These are phyloP conservation scores for Lepiota subincarnata DNA, from an alignment of 768 basidiomycete species.

Conservation along the genomic window DNA sequence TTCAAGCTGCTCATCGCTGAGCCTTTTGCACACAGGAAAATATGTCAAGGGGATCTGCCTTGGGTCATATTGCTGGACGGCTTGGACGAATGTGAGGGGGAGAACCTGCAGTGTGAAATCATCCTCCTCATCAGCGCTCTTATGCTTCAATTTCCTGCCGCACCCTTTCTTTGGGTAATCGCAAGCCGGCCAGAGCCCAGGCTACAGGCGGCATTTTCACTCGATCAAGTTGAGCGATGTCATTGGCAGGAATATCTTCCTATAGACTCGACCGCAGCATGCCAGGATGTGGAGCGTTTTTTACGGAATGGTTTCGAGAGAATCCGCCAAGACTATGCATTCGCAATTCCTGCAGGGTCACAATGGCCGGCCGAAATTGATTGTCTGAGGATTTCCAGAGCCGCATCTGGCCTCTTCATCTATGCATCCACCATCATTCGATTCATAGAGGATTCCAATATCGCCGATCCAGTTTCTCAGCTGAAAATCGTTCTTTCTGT, in stretches of 20 bases:
- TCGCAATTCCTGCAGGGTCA: background rate
- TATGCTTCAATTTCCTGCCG: background rate
- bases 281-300: conserved; percentile 17
- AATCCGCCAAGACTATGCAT: conserved; percentile 8
- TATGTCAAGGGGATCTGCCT: background rate
- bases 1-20: conserved; percentile 12
- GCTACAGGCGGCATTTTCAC: conserved; percentile 14
- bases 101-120: conserved; percentile 14
- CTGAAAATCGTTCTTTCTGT: background rate
- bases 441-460: conserved; percentile 15
- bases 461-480: background rate
- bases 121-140: conserved; percentile 10
- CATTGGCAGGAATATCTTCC: conserved; percentile 1
- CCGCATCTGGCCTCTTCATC: conserved; percentile 24
- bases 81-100: conserved; percentile 22
- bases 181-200: conserved; percentile 23
- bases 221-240: background rate
- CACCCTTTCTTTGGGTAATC: conserved; percentile 22
- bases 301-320: conserved; percentile 10
- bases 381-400: conserved; percentile 11
- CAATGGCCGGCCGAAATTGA: conserved; percentile 10
- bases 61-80: conserved; percentile 20
- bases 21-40: background rate
- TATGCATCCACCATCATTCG: conserved; percentile 25
- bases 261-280: conserved; percentile 11